Percentiles rank a stretch among this genome's conserved stretches.
Conservation (phyloP, 2,329 filamentous ascomycete genomes). For the Talaromyces sp. region DNA sequence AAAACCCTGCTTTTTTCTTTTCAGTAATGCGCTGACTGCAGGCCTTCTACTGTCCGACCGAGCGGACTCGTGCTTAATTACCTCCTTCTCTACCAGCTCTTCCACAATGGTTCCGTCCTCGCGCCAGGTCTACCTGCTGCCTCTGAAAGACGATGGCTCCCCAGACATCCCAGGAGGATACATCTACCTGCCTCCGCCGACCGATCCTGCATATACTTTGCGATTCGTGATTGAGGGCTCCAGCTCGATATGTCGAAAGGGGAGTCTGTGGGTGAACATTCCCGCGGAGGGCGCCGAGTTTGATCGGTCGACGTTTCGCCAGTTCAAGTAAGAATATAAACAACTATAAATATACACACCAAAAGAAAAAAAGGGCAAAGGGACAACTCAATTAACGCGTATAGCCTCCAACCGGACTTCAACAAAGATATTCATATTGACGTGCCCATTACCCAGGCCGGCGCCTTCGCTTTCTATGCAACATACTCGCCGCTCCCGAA, state of each 20-base stretch:
- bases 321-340: conserved; percentile 70
- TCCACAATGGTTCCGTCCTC: conserved; percentile 16
- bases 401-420: conserved; percentile 79
- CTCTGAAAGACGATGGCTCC: conserved; percentile 86
- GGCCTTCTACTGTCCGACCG: not conserved
- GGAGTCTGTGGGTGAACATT: conserved; percentile 95
- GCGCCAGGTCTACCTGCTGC: conserved; percentile 72
- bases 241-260: conserved; percentile 90
- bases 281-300: conserved; percentile 72
- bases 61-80: not conserved
- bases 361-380: not conserved
- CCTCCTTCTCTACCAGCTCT: not conserved
- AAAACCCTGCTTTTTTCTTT: not conserved
- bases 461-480: conserved; percentile 90
- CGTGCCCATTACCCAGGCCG: conserved; percentile 73
- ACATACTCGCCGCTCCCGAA: conserved; percentile 84
- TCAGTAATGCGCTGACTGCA: not conserved
- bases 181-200: conserved; percentile 80
- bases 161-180: conserved; percentile 85
- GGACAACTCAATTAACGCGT: conserved; percentile 10
- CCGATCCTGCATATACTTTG: conserved; percentile 66
- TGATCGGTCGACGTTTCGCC: conserved; percentile 70
- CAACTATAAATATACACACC: not conserved
- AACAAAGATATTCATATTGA: conserved; percentile 87
- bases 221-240: conserved; percentile 91